Evolutionary conservation across 306 rosid species (phyloP), one percentile per base, ranked within the genome.

Genomic region (Arachis stenosperma): DNA sequence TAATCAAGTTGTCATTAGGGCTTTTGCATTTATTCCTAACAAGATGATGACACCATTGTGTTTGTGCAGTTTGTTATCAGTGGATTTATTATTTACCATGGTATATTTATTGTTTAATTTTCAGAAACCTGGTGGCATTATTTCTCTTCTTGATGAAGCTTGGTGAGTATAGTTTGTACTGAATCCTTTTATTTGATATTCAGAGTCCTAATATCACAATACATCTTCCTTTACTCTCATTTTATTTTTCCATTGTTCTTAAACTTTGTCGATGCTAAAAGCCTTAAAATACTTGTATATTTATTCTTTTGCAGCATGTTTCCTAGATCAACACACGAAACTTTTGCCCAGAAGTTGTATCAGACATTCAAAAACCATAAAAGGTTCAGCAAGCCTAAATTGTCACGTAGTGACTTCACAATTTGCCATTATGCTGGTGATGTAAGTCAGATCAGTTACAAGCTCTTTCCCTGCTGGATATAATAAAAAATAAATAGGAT

Each of bases 81-180:
- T 58, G 52, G 5, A 70, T 67, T 74, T 52, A 64, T 69, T 52
- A 58, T 41, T 74, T 27, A 47, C 57, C 64, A 48, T 44, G 40
- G 58, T 65, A 44, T 12, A 74, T 79, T 11, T 71, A 69, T 33
- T 33, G 4, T 33, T 33, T 74, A 4, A 59, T 81, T 78, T 81
- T 79, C 98, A 95, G 99, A 95, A 95, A 92, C 99, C 99, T 69
- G 99, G 99, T 62, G 99, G 99, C 79, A 92, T 95, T 73, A 82
- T 95, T 83, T 90, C 99, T 85, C 99, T 95, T 80, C 87, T 95
- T 33, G 99, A 95, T 78, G 99, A 95, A 79, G 99, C 99, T 69
- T 95, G 99, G 99, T 95, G 85, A 83, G 90, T 77, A 33, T 74
- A 76, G 60, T 60, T 37, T 43, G 73, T 13, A 52, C 22, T 54